Evolutionary conservation across 1,139 yeast species (phyloP), one percentile per base, ranked within the genome.

Genomic region (Waltiozyma sp.): DNA sequence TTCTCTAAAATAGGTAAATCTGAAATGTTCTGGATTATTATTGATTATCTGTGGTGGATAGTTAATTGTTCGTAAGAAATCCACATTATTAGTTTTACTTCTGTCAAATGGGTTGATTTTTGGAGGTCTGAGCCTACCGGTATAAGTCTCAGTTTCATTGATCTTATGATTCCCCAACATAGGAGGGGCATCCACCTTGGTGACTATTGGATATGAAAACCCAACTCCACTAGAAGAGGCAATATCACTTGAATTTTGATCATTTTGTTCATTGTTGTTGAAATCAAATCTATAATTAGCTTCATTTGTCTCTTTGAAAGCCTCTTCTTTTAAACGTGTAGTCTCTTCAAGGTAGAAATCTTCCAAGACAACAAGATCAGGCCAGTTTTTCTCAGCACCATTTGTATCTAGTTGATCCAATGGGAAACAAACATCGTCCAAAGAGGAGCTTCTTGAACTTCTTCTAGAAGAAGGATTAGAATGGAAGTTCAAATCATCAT

Each of bases 1-100:
- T 52, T 89, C 96, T 50, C 97, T 70, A 61, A 91, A 91, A 58
- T 89, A 91, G 0, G 97, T 87, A 64, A 85, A 91, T 48, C 98
- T 68, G 51, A 70, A 69, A 44, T 73, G 77, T 40, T 69, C 75
- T 41, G 72, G 62, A 51, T 65, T 60, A 54, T 66, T 55, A 44
- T 64, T 57, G 43, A 68, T 53, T 45, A 66, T 56, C 43, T 66
- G 69, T 6, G 68, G 68, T n/a, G 70, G 69, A 45, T 64, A 62
- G 48, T 49, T 53, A 26, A 52, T 56, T 5, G 50, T 55, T 38
- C 48, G 49, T 15, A 54, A 36, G 44, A 52, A 53, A 6, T 51
- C 53, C 10, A 50, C 38, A 42, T 51, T 55, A 39, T 41, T 48
- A 2, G 39, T 26, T 16, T 56, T 56, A 43, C 66, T 62, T 51